Base-by-base conservation (phyloP, 2,329 filamentous ascomycete genomes). In the Apiospora saccharicola region DNA sequence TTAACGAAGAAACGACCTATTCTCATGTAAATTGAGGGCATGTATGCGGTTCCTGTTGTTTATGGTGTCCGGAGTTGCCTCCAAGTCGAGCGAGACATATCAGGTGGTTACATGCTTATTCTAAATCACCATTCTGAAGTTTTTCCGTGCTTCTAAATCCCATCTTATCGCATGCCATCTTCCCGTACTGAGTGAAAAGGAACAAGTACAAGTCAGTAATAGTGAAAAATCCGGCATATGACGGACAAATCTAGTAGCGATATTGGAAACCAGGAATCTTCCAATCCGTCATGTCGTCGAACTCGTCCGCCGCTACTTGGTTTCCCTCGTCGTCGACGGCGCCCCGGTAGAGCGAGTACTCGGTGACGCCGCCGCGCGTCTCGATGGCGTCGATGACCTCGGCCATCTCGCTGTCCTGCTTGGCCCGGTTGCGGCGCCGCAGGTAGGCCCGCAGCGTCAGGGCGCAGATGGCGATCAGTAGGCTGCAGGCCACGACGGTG, bases 211-310 rank as follows among this genome's bases (percentile, higher is more conserved):
- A 34, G 30, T 12, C 30, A 30, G 49, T 26, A 16, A 6, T 30
- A 53, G 8, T 6, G 14, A 24, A 4, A 4, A 61, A 30, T 37
- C 30, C 16, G 30, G 22, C 53, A 6, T n/a, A 6, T n/a, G 34
- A 24, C n/a, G 2, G 34, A 12, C 3, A 5, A 13, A 13, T 14
- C 57, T 61, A 88, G 41, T 87, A 76, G 43, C 89, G 85, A 79
- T 91, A 91, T 53, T 89, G 85, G 74, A 91, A 91, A 0, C 89
- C 90, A 24, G 85, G 78, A 0, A 85, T 89, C 51, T 90, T 85
- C 86, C 88, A 90, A 76, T 91, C 90, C 2, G 90, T 91, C 2
- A 87, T 79, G 77, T 91, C 89, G 24, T 90, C 87, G 71, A 89
- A 87, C 72, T 87, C 86, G 70, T 85, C 83, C 0, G 26, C 16